Conservation (phyloP, 1,284 basidiomycete species). For the Apiotrichum akiyoshidainum region DNA sequence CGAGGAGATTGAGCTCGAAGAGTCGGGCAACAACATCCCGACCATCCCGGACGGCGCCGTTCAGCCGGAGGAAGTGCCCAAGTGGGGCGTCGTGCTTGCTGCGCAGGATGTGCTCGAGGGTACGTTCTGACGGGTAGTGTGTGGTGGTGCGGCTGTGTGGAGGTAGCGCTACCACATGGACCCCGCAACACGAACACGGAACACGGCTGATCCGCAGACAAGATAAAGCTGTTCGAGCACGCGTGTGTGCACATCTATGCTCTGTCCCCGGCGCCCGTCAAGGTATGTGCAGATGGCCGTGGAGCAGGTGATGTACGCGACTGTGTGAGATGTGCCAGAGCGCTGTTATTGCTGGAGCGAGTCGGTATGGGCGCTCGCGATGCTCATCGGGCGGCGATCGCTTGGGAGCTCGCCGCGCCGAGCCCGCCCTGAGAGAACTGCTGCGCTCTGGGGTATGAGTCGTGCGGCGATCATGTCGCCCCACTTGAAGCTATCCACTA, state of each 20-base stretch:
- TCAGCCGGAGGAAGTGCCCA: conserved; percentile 25
- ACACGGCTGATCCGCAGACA: conserved; percentile 24
- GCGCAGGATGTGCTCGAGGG: conserved; percentile 35
- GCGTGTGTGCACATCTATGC: conserved; percentile 42
- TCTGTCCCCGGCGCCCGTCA: conserved; percentile 29
- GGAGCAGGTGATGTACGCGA: too few species aligned
- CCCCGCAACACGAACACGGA: too few species aligned
- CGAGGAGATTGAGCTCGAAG: conserved; percentile 17
- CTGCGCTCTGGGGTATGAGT: too few species aligned
- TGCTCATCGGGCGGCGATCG: too few species aligned
- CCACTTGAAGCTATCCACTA: too few species aligned
- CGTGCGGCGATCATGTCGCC: too few species aligned
- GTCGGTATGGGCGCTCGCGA: too few species aligned
- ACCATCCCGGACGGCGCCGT: conserved; percentile 3
- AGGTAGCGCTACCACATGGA: neutral
- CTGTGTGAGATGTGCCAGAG: too few species aligned
- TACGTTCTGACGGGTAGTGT: conserved; percentile 16
- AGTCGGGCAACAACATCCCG: conserved; percentile 13
- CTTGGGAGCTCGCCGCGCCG: too few species aligned
- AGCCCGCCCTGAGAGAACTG: too few species aligned
- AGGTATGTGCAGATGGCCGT: conserved; percentile 4
- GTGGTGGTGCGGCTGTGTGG: too few species aligned
- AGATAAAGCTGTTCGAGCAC: conserved; percentile 37
- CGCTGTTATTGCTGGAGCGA: too few species aligned
- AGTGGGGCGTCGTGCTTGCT: conserved; percentile 43